phyloP scores from a whole-genome alignment of 1,139 yeast genomes.

The Protomyces gravidus region DNA sequence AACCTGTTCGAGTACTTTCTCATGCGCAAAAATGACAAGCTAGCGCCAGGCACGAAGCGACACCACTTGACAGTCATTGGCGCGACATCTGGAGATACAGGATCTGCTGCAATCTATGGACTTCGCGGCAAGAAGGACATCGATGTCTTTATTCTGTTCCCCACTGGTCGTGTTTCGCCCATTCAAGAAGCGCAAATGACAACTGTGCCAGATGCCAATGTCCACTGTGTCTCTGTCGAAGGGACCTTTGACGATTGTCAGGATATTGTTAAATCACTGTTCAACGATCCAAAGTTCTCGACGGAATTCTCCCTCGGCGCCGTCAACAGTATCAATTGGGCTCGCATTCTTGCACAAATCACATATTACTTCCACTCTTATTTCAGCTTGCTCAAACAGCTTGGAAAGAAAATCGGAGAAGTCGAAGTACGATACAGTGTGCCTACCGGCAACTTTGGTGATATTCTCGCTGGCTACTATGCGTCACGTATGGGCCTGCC shows the following conservation, averaged over 20 bases:
- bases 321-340: slow-evolving; percentile 98
- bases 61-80: slow-evolving; percentile 93
- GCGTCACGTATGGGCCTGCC: slow-evolving; percentile 96
- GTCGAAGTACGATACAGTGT: slow-evolving; percentile 74
- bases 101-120: slow-evolving; percentile 98
- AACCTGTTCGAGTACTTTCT: slow-evolving; percentile 90
- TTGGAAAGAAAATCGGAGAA: slow-evolving; percentile 28
- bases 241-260: slow-evolving; percentile 99
- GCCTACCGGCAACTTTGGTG: slow-evolving; percentile 98
- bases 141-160: slow-evolving; percentile 89
- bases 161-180: slow-evolving; percentile 95
- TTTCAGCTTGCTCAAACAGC: slow-evolving; percentile 59
- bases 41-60: slow-evolving; percentile 53
- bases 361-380: slow-evolving; percentile 92
- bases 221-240: slow-evolving; percentile 87
- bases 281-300: slow-evolving; percentile 85
- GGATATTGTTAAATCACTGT: slow-evolving; percentile 87
- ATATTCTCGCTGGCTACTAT: slow-evolving; percentile 90
- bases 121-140: slow-evolving; percentile 94
- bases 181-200: slow-evolving; percentile 99
- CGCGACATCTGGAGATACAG: slow-evolving; percentile 98
- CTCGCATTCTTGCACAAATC: slow-evolving; percentile 94
- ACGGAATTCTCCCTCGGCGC: slow-evolving; percentile 91
- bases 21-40: slow-evolving; percentile 64
- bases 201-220: slow-evolving; percentile 88